These are phyloP conservation scores for Capsicum pubescens DNA, from an alignment of 257 asterid species.

Conservation along the genomic window DNA sequence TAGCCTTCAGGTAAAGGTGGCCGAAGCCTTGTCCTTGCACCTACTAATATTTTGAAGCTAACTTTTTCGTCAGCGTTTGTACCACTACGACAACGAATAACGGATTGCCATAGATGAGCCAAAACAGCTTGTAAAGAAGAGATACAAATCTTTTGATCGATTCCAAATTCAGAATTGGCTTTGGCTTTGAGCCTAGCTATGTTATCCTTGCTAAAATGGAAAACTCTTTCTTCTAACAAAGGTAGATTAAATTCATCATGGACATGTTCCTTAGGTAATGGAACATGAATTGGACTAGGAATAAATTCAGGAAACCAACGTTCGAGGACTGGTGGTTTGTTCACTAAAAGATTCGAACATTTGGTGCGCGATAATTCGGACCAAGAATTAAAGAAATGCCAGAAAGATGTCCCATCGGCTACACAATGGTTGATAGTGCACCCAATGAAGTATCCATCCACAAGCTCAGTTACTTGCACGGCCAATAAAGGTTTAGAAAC, in stretches of 20 bases:
- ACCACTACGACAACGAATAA: neutral
- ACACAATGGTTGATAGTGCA: slow-evolving; percentile 50
- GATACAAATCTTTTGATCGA: slow-evolving; percentile 28
- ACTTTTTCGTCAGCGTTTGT: neutral
- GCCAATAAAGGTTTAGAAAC: slow-evolving; percentile 45
- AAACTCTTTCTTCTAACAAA: slow-evolving; percentile 42
- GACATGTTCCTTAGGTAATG: neutral
- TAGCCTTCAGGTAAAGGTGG: slow-evolving; percentile 46
- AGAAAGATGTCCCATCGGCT: slow-evolving; percentile 51
- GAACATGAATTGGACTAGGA: slow-evolving; percentile 30
- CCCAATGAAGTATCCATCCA: slow-evolving; percentile 46
- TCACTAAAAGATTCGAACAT: neutral
- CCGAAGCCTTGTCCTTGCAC: slow-evolving; percentile 46
- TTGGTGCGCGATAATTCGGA: slow-evolving; percentile 45
- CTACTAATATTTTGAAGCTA: neutral
- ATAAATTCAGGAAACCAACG: slow-evolving; percentile 38
- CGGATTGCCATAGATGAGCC: slow-evolving; percentile 50
- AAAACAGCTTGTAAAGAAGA: slow-evolving; percentile 54
- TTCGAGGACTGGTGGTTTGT: slow-evolving; percentile 36
- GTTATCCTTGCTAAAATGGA: slow-evolving; percentile 38
- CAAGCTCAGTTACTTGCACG: slow-evolving; percentile 54
- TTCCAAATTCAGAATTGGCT: slow-evolving; percentile 32
- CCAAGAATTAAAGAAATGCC: slow-evolving; percentile 63
- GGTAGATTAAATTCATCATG: slow-evolving; percentile 10
- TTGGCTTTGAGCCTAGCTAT: slow-evolving; percentile 17